phyloP scores from a whole-genome alignment of 495 filamentous ascomycete genomes.

The Penicillium nucicola region DNA sequence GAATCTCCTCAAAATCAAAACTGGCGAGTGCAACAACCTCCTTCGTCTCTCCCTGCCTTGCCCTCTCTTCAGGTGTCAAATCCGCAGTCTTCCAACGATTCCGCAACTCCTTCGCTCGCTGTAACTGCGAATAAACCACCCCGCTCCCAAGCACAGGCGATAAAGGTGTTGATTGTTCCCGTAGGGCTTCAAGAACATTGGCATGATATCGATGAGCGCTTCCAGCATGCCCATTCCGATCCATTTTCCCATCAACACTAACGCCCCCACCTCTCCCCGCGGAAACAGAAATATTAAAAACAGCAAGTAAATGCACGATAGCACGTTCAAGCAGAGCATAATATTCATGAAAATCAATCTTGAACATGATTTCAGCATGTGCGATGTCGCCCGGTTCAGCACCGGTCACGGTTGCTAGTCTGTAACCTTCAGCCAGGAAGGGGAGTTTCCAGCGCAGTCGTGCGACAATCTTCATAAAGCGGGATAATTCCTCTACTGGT shows the following conservation, averaged over 20 bases:
- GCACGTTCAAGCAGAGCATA: slow-evolving; percentile 65
- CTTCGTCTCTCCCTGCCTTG: slow-evolving; percentile 13
- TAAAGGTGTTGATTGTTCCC: slow-evolving; percentile 47
- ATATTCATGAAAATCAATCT: slow-evolving; percentile 68
- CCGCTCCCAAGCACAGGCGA: slow-evolving; percentile 46
- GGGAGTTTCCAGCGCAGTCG: slow-evolving; percentile 60
- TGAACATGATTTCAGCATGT: slow-evolving; percentile 62
- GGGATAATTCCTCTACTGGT: slow-evolving; percentile 44
- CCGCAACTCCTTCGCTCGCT: slow-evolving; percentile 58
- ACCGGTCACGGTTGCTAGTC: slow-evolving; percentile 34
- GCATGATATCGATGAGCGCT: slow-evolving; percentile 57
- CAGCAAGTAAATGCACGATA: slow-evolving; percentile 56
- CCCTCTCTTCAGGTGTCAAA: slow-evolving; percentile 33
- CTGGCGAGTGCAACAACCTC: slow-evolving; percentile 37
- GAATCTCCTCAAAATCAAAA: slow-evolving; percentile 55
- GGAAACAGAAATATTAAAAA: slow-evolving; percentile 51
- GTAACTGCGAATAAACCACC: slow-evolving; percentile 46
- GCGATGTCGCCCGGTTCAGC: slow-evolving; percentile 14
- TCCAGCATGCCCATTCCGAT: slow-evolving; percentile 7
- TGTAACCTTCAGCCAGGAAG: slow-evolving; percentile 53
- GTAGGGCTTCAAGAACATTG: slow-evolving; percentile 57
- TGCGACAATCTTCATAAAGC: slow-evolving; percentile 54
- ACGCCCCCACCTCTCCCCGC: slow-evolving; percentile 6
- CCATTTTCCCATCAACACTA: slow-evolving; percentile 7
- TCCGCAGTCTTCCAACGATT: slow-evolving; percentile 66